Conservation (phyloP, 441 rosid genomes). For the Metrosideros polymorpha region DNA sequence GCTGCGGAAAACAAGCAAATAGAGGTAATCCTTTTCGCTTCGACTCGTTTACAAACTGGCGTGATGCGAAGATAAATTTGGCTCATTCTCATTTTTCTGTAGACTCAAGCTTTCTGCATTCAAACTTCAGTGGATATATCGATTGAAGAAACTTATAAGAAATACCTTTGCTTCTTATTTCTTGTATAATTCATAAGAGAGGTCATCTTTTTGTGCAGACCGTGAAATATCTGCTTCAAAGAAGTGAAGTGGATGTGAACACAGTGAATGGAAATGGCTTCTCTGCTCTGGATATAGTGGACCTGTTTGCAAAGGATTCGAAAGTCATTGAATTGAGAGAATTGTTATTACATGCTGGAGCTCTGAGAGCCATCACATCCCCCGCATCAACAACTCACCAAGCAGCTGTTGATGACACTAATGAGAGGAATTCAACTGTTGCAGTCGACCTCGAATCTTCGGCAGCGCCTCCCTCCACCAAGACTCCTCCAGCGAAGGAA, state of each 20-base stretch:
- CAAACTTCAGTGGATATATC: background rate
- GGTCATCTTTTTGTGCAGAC: background rate
- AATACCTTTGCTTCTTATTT: background rate
- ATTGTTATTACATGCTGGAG: background rate
- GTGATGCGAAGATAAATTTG: background rate
- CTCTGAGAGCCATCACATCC: background rate
- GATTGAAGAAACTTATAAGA: background rate
- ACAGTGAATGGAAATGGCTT: background rate
- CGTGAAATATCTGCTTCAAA: background rate
- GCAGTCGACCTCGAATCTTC: background rate
- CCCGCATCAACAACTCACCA: background rate
- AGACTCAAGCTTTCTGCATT: background rate
- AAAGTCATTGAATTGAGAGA: background rate
- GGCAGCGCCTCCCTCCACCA: background rate
- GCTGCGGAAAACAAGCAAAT: background rate
- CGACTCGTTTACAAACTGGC: fast-evolving
- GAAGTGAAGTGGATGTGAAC: background rate
- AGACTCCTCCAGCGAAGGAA: background rate
- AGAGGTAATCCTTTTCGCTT: background rate
- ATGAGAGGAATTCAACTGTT: background rate
- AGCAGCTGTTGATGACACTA: background rate
- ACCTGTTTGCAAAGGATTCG: background rate
- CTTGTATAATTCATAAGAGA: background rate
- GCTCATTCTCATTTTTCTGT: background rate
- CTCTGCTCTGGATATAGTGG: background rate